phyloP scores from a whole-genome alignment of 106 monocot genomes.

The Iris macrosiphon region DNA sequence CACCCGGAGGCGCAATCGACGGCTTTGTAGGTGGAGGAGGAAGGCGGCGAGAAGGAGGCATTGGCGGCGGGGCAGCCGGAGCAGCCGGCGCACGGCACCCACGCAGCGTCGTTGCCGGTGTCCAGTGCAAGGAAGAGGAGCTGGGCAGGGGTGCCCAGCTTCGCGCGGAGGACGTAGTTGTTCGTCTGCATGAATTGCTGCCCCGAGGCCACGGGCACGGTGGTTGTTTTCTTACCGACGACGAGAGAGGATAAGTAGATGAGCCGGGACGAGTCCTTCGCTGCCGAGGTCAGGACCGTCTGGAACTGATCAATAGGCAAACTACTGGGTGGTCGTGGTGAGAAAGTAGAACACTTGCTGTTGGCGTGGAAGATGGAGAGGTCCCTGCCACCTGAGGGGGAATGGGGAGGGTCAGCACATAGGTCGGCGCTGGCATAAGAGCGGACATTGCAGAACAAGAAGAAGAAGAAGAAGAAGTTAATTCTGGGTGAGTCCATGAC shows the following conservation, averaged over 20 bases:
- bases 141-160: constrained; percentile 69
- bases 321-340: constrained; percentile 15
- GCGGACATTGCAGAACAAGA: background rate
- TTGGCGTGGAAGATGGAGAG: constrained; percentile 57
- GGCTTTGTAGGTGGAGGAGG: constrained; percentile 44
- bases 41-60: constrained; percentile 21
- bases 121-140: constrained; percentile 68
- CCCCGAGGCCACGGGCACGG: constrained; percentile 72
- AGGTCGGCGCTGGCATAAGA: background rate
- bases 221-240: constrained; percentile 8
- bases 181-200: constrained; percentile 50
- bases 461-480: background rate
- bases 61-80: constrained; percentile 28
- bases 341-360: constrained; percentile 39
- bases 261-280: constrained; percentile 34
- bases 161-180: constrained; percentile 68
- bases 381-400: constrained; percentile 22
- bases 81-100: constrained; percentile 67
- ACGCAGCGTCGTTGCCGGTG: constrained; percentile 66
- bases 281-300: constrained; percentile 23
- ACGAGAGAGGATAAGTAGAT: constrained; percentile 37
- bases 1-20: constrained; percentile 37
- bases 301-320: constrained; percentile 33
- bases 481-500: no score
- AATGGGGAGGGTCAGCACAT: constrained; percentile 2